A percentile compares a stretch with the other conserved stretches of the same genome.
Conservation (phyloP, 148 eudicot genomes). For the Nyssa sinensis region DNA sequence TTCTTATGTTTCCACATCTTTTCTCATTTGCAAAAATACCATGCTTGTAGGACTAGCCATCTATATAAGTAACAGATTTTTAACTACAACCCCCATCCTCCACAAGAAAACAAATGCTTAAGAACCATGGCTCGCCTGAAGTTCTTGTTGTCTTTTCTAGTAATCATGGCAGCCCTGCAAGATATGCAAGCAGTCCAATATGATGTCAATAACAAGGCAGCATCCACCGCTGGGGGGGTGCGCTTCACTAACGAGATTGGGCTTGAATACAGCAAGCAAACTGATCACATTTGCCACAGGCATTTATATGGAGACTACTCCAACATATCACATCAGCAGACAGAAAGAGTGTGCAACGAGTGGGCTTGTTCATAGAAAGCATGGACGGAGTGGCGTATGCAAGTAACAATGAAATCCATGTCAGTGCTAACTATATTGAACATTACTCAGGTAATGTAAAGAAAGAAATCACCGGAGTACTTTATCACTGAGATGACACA, state of each 20-base stretch:
- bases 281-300: background rate
- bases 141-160: background rate
- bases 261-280: background rate
- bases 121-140: no score
- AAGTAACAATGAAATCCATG: background rate
- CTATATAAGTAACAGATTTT: no score
- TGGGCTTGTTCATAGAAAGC: background rate
- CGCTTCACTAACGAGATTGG: background rate
- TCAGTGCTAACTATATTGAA: background rate
- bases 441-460: background rate
- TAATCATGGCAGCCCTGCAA: background rate
- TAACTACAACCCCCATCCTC: no score
- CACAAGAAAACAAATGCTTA: no score
- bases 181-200: background rate
- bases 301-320: background rate
- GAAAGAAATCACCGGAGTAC: background rate
- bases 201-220: background rate
- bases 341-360: background rate
- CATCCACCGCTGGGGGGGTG: background rate
- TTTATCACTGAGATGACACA: slow-evolving; percentile 33
- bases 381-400: background rate
- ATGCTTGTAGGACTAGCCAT: no score
- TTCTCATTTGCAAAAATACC: no score
- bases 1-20: no score
- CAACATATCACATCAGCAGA: background rate